Evolutionary conservation across 371 early-diverging fungal species (phyloP).

Genomic region (Mucor piriformis): DNA sequence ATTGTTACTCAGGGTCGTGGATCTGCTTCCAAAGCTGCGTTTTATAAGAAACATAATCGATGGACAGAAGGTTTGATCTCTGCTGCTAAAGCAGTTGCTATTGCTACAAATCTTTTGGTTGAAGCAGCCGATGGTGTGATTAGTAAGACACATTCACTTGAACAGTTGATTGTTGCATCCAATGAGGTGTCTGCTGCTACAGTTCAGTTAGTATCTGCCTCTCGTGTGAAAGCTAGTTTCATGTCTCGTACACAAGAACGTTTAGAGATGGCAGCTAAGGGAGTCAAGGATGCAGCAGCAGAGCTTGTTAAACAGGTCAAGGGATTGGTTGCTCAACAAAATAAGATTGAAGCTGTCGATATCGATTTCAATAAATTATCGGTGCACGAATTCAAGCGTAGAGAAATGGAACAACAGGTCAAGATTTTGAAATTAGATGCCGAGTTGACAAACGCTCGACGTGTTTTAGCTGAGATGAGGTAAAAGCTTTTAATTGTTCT

Average conservation of each 20-base stretch:
- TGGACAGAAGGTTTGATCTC: conserved; percentile 99
- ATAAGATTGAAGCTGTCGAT: conserved; percentile 46
- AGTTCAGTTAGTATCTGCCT: conserved; percentile 96
- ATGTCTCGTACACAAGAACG: conserved; percentile 91
- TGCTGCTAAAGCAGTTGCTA: conserved; percentile 94
- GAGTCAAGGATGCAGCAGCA: conserved; percentile 90
- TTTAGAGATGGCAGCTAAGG: conserved; percentile 90
- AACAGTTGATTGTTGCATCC: conserved; percentile 95
- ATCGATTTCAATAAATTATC: conserved; percentile 80
- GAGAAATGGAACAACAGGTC: conserved; percentile 98
- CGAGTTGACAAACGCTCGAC: conserved; percentile 83
- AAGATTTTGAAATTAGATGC: conserved; percentile 93
- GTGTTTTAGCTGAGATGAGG: conserved; percentile 91
- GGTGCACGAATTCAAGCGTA: conserved; percentile 91
- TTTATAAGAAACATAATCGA: conserved; percentile 98
- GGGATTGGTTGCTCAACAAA: conserved; percentile 76
- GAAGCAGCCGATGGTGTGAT: conserved; percentile 96
- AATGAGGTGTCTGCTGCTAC: conserved; percentile 96
- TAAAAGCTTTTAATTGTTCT: conserved; percentile 65
- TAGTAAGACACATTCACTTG: conserved; percentile 86
- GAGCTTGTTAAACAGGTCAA: conserved; percentile 93
- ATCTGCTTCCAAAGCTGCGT: conserved; percentile 81
- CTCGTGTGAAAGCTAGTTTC: conserved; percentile 91
- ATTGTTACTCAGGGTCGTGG: conserved; percentile 95
- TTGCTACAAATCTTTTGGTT: conserved; percentile 89